phyloP scores from a whole-genome alignment of 129 eudicot species.

The Heracleum sosnowskyi region DNA sequence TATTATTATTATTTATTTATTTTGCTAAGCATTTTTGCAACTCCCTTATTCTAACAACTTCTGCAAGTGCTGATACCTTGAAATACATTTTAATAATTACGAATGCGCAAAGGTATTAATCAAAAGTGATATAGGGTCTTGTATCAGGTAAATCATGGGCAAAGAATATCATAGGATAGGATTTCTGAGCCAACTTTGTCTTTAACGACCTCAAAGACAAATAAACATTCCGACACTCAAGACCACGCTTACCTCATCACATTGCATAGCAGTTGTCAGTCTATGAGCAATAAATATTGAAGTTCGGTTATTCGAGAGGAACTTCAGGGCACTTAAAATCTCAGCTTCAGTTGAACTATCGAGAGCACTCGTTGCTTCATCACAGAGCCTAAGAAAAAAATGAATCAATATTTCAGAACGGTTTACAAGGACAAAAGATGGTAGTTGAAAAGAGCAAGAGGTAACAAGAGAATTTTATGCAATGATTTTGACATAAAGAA shows the following conservation, averaged over 20 bases:
- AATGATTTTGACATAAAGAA: background rate
- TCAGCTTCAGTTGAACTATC: slow-evolving; percentile 95
- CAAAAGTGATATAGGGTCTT: background rate
- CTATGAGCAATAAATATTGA: slow-evolving; percentile 91
- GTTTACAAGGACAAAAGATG: background rate
- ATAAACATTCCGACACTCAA: background rate
- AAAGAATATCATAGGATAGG: background rate
- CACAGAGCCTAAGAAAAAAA: slow-evolving; percentile 64
- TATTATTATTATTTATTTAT: too few species aligned
- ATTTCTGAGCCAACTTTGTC: background rate
- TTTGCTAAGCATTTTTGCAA: background rate
- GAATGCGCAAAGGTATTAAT: background rate
- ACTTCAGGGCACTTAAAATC: slow-evolving; percentile 72
- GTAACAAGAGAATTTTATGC: too few species aligned
- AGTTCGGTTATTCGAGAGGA: slow-evolving; percentile 74
- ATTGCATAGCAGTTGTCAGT: slow-evolving; percentile 99
- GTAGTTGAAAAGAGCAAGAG: background rate
- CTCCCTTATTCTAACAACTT: background rate
- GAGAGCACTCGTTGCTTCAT: slow-evolving; percentile 99
- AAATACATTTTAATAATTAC: background rate
- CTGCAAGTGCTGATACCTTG: background rate
- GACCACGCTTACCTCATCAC: slow-evolving; percentile 61
- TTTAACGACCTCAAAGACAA: background rate
- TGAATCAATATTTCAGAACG: background rate
- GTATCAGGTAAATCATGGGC: background rate